Base-by-base conservation (phyloP, 2,329 filamentous ascomycete genomes). In the Emericellopsis atlantica region DNA sequence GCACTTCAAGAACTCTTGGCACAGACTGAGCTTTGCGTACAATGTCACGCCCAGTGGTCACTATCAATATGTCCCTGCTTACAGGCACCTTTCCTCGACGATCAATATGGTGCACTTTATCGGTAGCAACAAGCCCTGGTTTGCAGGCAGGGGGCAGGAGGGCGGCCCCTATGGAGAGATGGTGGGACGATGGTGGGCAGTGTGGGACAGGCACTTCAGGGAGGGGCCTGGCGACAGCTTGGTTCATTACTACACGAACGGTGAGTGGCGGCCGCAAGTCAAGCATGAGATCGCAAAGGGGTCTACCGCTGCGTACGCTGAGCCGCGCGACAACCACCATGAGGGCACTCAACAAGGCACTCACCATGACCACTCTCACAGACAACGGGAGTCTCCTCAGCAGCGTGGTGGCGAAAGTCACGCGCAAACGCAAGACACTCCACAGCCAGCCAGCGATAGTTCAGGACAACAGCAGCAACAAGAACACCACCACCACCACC, bases 51-150 rank as follows among this genome's bases (percentile, higher is more conserved):
- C 92, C 1, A 95, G 86, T 46, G 89, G 84, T 21, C 88, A 95
- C 59, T 98, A 98, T 65, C 92, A 98, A 64, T 98, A 96, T 62
- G 73, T 95, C 42, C 92, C 92, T 11, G 92, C 92, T 40, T 98
- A 94, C 62, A 78, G 80, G 48, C 87, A 96, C 67, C 94, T 93
- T 60, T 85, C 93, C 62, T 84, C 83, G 37, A 84, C 78, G 51
- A 94, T 98, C 53, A 89, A 74, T 55, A 75, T 93, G 67, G 81
- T 94, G 22, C 92, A 98, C 64, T 98, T 95, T 61, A 96, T 98
- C 53, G 92, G 92, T 34, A 64, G 79, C 44, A 74, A 85, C 42
- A 98, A 98, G 65, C 92, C 92, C 0, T 98, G 92, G 92, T 72
- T 73, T 18, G 64, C 76, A 44, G 79, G 79, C 32, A 71, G 80